Evolutionary conservation across 169 alveolate species (phyloP).

Genomic region (Toxoplasma gondii): DNA sequence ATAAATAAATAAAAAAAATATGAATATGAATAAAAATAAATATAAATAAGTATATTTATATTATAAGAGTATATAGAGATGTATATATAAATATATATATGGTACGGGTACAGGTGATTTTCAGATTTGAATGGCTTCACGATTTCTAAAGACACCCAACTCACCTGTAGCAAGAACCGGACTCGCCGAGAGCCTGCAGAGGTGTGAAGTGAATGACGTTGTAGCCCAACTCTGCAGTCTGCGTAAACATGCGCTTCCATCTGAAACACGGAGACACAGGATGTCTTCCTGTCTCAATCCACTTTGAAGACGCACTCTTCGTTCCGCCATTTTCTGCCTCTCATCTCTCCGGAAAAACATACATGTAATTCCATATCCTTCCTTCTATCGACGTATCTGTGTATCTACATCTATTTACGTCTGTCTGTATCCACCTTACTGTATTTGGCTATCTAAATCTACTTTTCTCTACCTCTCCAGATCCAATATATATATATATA

Average conservation of each 20-base stretch:
- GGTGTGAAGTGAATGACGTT: slow-evolving; percentile 90
- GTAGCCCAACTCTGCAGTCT: slow-evolving; percentile 82
- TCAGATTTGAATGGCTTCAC: no score
- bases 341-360: not conserved
- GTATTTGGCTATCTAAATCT: no score
- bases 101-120: no score
- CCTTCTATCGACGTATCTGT: not conserved
- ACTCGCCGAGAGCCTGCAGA: slow-evolving; percentile 74
- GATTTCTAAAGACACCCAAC: not conserved
- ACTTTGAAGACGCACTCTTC: not conserved
- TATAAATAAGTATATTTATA: no score
- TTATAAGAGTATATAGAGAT: no score
- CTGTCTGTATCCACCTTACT: no score
- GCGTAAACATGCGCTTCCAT: slow-evolving; percentile 80
- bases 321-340: not conserved
- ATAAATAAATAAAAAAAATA: no score
- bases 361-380: not conserved
- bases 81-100: no score
- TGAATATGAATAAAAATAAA: no score
- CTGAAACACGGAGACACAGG: slow-evolving; percentile 1
- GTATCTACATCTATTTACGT: not conserved
- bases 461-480: not conserved
- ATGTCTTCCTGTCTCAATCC: not conserved
- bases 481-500: not conserved
- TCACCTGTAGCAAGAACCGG: slow-evolving; percentile 74